Evolutionary conservation across 306 rosid species (phyloP).

Genomic region (Begonia masoniana): DNA sequence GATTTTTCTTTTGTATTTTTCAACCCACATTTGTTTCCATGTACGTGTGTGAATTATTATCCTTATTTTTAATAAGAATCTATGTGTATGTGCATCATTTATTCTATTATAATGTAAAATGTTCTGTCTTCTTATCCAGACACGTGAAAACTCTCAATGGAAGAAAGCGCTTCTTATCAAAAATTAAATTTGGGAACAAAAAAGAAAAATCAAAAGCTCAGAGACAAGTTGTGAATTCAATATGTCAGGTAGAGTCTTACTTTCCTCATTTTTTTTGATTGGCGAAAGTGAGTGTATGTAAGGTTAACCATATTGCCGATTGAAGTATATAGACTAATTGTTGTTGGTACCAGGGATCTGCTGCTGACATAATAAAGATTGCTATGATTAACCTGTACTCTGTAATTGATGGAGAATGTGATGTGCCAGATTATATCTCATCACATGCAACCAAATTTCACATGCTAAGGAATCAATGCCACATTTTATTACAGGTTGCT

Average conservation of each 20-base stretch:
- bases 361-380: constrained; percentile 87
- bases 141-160: constrained; percentile 73
- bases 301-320: neutral
- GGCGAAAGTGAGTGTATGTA: no score
- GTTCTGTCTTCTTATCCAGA: constrained; percentile 28
- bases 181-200: constrained; percentile 63
- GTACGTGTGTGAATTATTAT: no score
- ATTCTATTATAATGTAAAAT: neutral
- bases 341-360: constrained; percentile 62
- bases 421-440: constrained; percentile 26
- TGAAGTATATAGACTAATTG: constrained; percentile 6
- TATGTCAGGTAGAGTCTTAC: constrained; percentile 63
- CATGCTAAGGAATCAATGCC: constrained; percentile 52
- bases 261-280: constrained; percentile 5
- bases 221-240: constrained; percentile 95
- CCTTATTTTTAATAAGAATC: neutral
- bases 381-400: constrained; percentile 77
- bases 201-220: constrained; percentile 80
- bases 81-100: neutral
- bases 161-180: constrained; percentile 80
- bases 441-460: constrained; percentile 24
- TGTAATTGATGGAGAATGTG: constrained; percentile 27
- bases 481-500: constrained; percentile 76
- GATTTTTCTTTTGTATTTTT: no score
- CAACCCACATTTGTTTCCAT: no score